Evolutionary conservation across 768 basidiomycete genomes (phyloP).

Genomic region (Xerocomellus chrysenteron): DNA sequence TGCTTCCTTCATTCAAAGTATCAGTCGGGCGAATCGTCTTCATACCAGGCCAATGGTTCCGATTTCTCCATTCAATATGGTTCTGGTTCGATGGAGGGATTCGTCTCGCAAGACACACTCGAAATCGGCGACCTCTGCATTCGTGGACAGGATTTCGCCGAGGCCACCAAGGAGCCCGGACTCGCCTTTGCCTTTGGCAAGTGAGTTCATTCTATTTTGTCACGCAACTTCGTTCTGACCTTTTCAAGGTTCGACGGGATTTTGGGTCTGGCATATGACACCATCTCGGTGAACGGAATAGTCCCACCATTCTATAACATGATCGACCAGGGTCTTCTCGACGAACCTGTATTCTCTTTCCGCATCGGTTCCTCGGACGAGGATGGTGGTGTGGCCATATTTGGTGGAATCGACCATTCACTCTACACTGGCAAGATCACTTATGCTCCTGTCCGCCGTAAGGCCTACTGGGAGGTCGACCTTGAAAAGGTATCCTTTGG

Average conservation of each 20-base stretch:
- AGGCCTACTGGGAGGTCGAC: conserved; percentile 99
- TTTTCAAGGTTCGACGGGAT: conserved; percentile 86
- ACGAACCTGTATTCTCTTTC: conserved; percentile 91
- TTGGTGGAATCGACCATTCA: conserved; percentile 80
- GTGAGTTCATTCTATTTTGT: conserved; percentile 42
- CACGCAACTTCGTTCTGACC: background rate
- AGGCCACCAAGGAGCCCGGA: conserved; percentile 94
- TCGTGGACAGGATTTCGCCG: conserved; percentile 82
- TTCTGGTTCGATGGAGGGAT: conserved; percentile 95
- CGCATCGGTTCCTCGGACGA: conserved; percentile 81
- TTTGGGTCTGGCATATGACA: conserved; percentile 91
- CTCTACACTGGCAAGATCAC: conserved; percentile 79
- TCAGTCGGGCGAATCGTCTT: conserved; percentile 71
- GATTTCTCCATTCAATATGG: conserved; percentile 92
- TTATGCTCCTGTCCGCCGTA: conserved; percentile 90
- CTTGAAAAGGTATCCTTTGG: conserved; percentile 86
- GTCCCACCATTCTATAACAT: conserved; percentile 94
- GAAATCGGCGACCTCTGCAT: conserved; percentile 81
- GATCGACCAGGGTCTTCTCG: conserved; percentile 79
- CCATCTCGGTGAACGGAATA: conserved; percentile 91
- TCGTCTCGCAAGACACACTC: conserved; percentile 81
- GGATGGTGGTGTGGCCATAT: conserved; percentile 88
- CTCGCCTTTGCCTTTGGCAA: conserved; percentile 96
- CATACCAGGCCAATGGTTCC: conserved; percentile 88
- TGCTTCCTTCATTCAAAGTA: conserved; percentile 96